Base-by-base conservation (phyloP, 2,329 filamentous ascomycete genomes). In the Calonectria henricotiae region DNA sequence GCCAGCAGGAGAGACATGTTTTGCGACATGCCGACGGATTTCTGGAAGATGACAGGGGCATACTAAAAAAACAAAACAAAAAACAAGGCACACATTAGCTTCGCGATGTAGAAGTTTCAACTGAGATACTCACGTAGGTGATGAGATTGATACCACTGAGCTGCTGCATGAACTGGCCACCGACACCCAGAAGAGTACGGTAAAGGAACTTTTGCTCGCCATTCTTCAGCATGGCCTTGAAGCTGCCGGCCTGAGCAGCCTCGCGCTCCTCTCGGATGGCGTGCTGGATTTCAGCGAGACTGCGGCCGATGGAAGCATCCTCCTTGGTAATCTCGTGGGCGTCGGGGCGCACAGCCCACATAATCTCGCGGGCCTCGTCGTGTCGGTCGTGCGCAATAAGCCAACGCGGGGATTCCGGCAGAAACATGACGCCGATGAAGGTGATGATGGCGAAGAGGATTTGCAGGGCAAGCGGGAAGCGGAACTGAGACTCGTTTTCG, bases 1-100 rank as follows among this genome's bases (percentile, higher is more conserved):
- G 86, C 88, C 13, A 86, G 75, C 15, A 89, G 87, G 0, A 90
- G 80, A 0, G 89, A 85, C 0, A 86, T 61, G 58, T 84, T 82
- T 46, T 82, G 82, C 1, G 77, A 76, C 71, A 86, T 83, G 9
- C 84, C 84, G 23, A 86, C 81, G 0, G 82, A 84, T 13, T 83
- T 74, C 65, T 86, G 81, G 71, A 86, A 85, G 65, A 86, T 85
- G 55, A 84, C 83, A 0, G 84, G 83, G 0, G 82, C 82, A 41
- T 82, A 82, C 72, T 77, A 51, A 73, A 70, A 3, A 13, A 37
- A 37, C 5, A 11, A 76, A 51, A 73, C 69, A 3, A 13, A 37
- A 37, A 37, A 11, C 35, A 74, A 73, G 13, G 13, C 66, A 17
- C 12, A 3, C 77, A 62, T 68, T 76, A 69, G 65, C 13, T 20